phyloP scores from a whole-genome alignment of 129 eudicot genomes.

The Flaveria brownii region DNA sequence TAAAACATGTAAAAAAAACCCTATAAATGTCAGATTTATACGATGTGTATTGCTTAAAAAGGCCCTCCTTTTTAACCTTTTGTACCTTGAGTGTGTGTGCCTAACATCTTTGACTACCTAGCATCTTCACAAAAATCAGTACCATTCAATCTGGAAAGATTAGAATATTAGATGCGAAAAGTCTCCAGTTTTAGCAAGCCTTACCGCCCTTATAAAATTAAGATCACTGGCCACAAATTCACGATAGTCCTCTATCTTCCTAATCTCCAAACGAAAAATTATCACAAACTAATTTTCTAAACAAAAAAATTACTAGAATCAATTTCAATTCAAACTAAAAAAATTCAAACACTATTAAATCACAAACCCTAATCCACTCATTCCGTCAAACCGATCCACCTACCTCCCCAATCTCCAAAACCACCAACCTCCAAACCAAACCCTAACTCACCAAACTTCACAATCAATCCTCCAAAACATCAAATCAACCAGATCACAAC shows the following conservation, averaged over 20 bases:
- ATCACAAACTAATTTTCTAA: too few relatives aligned
- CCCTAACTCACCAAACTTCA: neutral
- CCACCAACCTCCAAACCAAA: neutral
- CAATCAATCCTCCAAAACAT: neutral
- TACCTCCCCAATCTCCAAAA: slow-evolving; percentile 10
- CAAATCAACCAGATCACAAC: neutral
- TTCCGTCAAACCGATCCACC: slow-evolving; percentile 4
- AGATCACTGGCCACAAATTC: too few relatives aligned
- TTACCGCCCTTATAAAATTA: neutral
- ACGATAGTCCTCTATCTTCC: slow-evolving; percentile 7
- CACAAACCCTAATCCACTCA: neutral
- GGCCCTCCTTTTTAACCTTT: too few relatives aligned
- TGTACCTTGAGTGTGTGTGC: too few relatives aligned
- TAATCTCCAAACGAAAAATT: neutral
- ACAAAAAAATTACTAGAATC: too few relatives aligned
- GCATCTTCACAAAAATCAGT: neutral
- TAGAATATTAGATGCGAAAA: neutral
- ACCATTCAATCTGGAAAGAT: neutral
- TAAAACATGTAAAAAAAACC: too few relatives aligned
- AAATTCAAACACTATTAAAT: neutral
- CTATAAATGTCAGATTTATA: too few relatives aligned
- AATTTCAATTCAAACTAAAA: neutral
- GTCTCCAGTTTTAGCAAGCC: neutral
- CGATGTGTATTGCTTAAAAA: too few relatives aligned
- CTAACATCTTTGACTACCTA: too few relatives aligned